A percentile compares a stretch with the other conserved stretches of the same genome.
Conservation (phyloP, 2,329 filamentous ascomycete genomes). For the Zalaria obscura region DNA sequence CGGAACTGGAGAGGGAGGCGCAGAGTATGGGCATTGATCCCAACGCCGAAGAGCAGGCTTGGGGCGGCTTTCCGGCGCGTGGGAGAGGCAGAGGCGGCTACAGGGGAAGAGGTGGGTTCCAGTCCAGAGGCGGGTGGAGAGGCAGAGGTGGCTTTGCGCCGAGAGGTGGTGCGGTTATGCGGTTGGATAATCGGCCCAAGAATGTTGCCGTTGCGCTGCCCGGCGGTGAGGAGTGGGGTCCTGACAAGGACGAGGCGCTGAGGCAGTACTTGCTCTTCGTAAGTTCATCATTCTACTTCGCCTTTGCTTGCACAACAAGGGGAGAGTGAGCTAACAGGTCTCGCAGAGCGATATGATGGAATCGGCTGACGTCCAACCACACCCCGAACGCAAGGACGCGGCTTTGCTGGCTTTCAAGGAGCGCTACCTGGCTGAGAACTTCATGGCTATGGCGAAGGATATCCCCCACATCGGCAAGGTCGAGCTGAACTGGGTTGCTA, state of each 20-base stretch:
- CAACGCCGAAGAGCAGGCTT: constrained; percentile 22
- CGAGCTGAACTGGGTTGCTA: constrained; percentile 49
- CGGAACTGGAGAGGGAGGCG: constrained; percentile 60
- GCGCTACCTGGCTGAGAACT: constrained; percentile 49
- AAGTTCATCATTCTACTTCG: constrained; percentile 1
- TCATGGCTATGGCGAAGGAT: constrained; percentile 19
- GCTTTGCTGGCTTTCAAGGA: constrained; percentile 29
- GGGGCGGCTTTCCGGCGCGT: constrained; percentile 23
- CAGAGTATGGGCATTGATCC: constrained; percentile 54
- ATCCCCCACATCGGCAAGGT: constrained; percentile 52
- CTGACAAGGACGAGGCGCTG: constrained; percentile 52
- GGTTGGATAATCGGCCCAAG: constrained; percentile 63
- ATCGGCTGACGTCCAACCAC: constrained; percentile 21
- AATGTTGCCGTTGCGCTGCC: constrained; percentile 43
- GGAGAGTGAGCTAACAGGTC: constrained; percentile 4
- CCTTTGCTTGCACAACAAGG: not conserved
- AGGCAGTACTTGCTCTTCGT: constrained; percentile 50
- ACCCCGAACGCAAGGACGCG: constrained; percentile 22
- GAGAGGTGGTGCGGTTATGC: constrained; percentile 39
- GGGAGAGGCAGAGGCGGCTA: constrained; percentile 25
- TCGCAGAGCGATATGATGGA: constrained; percentile 15
- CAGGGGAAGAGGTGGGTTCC: constrained; percentile 25
- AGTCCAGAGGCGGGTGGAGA: constrained; percentile 26
- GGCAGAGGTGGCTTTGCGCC: constrained; percentile 28
- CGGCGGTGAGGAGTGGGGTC: constrained; percentile 46